Evolutionary conservation across 805 yeast genomes (phyloP), one percentile per base, ranked within the genome.

Genomic region (Grigorovia transvaalensis): DNA sequence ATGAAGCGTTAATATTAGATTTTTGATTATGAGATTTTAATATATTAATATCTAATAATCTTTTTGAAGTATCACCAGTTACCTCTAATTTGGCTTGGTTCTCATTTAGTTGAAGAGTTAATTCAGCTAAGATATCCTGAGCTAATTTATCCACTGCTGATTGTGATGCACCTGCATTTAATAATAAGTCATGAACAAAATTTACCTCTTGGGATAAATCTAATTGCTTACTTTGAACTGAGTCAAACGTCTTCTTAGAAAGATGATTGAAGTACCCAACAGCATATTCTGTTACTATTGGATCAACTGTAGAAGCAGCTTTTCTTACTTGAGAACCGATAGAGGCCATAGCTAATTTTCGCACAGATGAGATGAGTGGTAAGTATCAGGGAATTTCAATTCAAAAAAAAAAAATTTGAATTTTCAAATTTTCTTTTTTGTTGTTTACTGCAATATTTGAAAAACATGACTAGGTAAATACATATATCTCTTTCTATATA

Each of bases 251-350:
- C 18, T 86, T 75, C 49, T 73, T 74, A n/a, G 88, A 80, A 18
- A 93, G 71, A 70, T 89, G 90, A 53, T 84, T 83, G 51, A 88
- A 84, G 61, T 90, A 93, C 1, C 99, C 99, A 42, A 84, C 84
- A 3, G 96, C 95, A 65, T 93, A 93, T 55, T 89, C 93, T 0
- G 75, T 77, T 18, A 93, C 96, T 11, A 89, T 80, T 1, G 90
- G 83, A 62, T 93, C 99, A 46, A 93, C 77, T 0, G 85, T 74
- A 2, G 96, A 90, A 3, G 83, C 93, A 0, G 96, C 91, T 66
- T 84, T 87, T 55, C 96, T 84, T 8, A 90, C 81, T 64, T 85
- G 88, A 2, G 73, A 59, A 27, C 74, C 72, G 43, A 72, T 60
- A 48, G 71, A 70, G 3, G 74, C 64, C 74, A 71, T 71, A 23